These are phyloP conservation scores for Escallonia rubra DNA, from an alignment of 129 eudicot species.

Conservation along the genomic window DNA sequence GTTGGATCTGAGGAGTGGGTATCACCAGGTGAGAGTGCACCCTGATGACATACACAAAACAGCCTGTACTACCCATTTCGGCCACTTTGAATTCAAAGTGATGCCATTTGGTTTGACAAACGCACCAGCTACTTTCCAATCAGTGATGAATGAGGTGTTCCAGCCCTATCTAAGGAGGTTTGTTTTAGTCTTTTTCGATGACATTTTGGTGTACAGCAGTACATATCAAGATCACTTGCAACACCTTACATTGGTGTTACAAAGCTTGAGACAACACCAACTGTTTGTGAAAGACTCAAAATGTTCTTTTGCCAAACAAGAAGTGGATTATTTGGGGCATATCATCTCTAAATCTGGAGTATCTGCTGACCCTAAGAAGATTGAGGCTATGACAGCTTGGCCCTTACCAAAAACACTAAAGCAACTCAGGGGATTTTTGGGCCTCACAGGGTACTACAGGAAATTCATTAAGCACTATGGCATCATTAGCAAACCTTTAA, in stretches of 20 bases:
- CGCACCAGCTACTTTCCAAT: background rate
- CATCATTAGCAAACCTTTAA: background rate
- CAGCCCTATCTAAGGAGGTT: background rate
- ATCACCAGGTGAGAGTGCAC: too few species aligned
- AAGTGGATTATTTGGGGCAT: background rate
- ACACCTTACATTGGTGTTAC: background rate
- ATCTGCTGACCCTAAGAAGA: background rate
- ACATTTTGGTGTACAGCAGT: background rate
- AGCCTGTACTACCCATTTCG: background rate
- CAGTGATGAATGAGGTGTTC: background rate
- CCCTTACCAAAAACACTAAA: background rate
- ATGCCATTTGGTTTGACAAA: constrained; percentile 1
- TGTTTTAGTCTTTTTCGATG: constrained; percentile 1
- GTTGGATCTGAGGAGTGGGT: background rate
- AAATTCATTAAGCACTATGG: background rate
- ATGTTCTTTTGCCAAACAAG: background rate
- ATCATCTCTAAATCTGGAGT: background rate
- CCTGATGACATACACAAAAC: background rate
- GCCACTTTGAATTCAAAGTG: background rate
- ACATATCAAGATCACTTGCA: background rate
- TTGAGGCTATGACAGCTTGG: background rate
- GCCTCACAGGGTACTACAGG: background rate
- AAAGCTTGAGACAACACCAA: background rate
- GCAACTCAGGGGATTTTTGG: background rate
- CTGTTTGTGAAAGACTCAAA: background rate